A percentile compares a stretch with the other conserved stretches of the same genome.
phyloP scores from a whole-genome alignment of 2,329 filamentous ascomycete genomes.

The Cladobotryum mycophilum region DNA sequence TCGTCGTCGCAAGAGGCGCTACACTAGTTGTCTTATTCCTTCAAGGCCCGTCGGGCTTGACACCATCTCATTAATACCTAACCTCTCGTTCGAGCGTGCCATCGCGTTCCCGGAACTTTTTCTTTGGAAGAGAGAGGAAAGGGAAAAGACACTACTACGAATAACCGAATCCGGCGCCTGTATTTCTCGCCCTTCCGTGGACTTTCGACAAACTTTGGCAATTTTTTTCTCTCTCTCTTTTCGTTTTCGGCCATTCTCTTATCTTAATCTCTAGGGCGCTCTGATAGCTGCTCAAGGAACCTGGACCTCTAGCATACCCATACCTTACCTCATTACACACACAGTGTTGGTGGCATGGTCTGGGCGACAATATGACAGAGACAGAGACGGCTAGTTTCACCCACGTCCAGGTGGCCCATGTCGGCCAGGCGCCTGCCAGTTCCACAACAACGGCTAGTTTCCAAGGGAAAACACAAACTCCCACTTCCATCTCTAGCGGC shows the following conservation, averaged over 20 bases:
- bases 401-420: slow-evolving; percentile 5
- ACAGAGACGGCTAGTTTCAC: slow-evolving; percentile 14
- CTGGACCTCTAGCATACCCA: neutral
- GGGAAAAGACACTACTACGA: neutral
- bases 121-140: neutral
- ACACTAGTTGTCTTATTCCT: slow-evolving; percentile 6
- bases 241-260: neutral
- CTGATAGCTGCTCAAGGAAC: neutral
- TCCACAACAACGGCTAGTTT: slow-evolving; percentile 12
- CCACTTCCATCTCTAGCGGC: slow-evolving; percentile 10
- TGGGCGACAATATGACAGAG: slow-evolving; percentile 12
- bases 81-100: neutral
- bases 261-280: neutral
- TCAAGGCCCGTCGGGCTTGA: neutral
- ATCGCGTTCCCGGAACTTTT: neutral
- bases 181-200: neutral
- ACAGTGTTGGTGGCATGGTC: neutral
- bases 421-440: slow-evolving; percentile 7
- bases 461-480: slow-evolving; percentile 10
- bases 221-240: neutral
- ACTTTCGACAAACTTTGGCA: neutral
- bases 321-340: neutral
- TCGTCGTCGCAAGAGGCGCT: slow-evolving; percentile 7
- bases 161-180: neutral
- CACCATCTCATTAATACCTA: neutral